Conservation (phyloP, 805 yeast genomes). For the Wickerhamiella hasegawae region DNA sequence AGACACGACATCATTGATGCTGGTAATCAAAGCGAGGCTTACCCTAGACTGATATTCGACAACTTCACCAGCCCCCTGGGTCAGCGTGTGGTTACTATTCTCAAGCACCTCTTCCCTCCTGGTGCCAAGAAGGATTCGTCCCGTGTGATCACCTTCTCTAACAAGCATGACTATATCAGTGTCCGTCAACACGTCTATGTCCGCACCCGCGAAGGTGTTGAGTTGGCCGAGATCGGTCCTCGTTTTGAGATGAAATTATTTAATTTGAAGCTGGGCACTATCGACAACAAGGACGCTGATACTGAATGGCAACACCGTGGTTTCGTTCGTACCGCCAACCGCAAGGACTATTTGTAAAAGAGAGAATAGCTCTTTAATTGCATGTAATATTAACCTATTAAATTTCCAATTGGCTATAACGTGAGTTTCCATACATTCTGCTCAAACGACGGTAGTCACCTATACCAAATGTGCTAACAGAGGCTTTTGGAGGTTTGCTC, state of each 20-base stretch:
- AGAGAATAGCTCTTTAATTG: not conserved
- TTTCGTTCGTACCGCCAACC: constrained; percentile 85
- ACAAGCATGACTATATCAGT: constrained; percentile 78
- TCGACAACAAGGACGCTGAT: constrained; percentile 93
- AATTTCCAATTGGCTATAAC: no score
- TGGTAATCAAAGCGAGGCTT: constrained; percentile 80
- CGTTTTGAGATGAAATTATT: constrained; percentile 90
- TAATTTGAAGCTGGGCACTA: constrained; percentile 75
- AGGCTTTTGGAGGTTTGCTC: no score
- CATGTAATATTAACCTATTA: no score
- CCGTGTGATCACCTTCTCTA: constrained; percentile 84
- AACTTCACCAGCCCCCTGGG: constrained; percentile 74
- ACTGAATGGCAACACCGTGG: constrained; percentile 94
- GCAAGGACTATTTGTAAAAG: constrained; percentile 64
- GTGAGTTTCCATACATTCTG: no score
- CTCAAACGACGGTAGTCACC: no score
- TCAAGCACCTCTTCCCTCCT: constrained; percentile 88
- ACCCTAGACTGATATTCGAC: constrained; percentile 88
- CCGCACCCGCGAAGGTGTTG: constrained; percentile 73
- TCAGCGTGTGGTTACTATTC: constrained; percentile 56
- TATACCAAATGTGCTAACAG: no score
- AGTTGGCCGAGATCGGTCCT: constrained; percentile 95
- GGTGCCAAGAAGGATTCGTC: constrained; percentile 87
- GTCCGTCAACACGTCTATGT: constrained; percentile 94
- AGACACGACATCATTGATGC: constrained; percentile 80